Evolutionary conservation across 1,139 yeast species (phyloP), one percentile per base, ranked within the genome.

Genomic region (Yamadazyma triangularis): DNA sequence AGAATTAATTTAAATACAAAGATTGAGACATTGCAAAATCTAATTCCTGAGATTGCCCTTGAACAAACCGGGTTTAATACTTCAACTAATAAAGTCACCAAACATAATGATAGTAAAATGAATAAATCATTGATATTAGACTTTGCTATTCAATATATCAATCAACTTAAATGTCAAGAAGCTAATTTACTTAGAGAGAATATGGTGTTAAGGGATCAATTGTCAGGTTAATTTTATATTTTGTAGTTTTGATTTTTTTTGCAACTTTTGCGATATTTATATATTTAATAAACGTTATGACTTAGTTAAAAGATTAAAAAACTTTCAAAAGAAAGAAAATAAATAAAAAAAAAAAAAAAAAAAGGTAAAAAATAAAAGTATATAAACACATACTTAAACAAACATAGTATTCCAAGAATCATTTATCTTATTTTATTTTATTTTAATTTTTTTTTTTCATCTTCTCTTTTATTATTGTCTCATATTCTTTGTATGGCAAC

Each of bases 1-100:
- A 62, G 89, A 50, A 79, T 79, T 36, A 81, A 79, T 51, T 80
- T 81, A 47, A 81, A 80, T 51, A 77, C 83, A 13, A 80, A 79
- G 53, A 80, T 81, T 36, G 82, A 82, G 8, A 77, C 77, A 14
- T 55, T 79, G 32, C 84, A 77, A 47, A 71, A 73, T 42, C 61
- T 79, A 14, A 79, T 80, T 18, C 86, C 86, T 10, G 73, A 79
- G 71, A 73, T 77, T 34, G 72, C 79, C 4, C 55, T 61, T 26
- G 82, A 75, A 35, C 70, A 70, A 41, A 70, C 79, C 2, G 79
- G 81, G 0, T 77, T 77, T 45, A 77, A 69, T 44, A 69, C 75
- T 8, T 70, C 20, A 16, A 20, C 26, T 10, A 26, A 30, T 16
- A 69, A 11, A 51, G 42, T 9, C 48, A 41, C 38, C 7, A 47